phyloP scores from a whole-genome alignment of 2,329 filamentous ascomycete species.

The Pseudonectria buxi region DNA sequence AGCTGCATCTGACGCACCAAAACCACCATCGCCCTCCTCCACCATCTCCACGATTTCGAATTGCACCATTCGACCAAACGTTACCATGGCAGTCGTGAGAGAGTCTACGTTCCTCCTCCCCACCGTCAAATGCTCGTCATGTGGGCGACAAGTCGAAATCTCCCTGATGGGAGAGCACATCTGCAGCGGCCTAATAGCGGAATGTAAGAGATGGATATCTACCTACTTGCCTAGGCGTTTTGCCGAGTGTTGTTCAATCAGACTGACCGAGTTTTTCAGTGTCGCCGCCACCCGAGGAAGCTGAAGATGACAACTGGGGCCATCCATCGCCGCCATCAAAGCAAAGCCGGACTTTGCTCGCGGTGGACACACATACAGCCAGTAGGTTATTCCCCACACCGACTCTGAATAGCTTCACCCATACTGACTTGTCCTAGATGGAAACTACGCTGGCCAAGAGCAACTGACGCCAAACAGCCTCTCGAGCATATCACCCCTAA shows the following conservation, averaged over 20 bases:
- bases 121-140: slow-evolving; percentile 82
- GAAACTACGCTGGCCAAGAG: slow-evolving; percentile 45
- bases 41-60: slow-evolving; percentile 2
- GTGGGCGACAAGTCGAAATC: slow-evolving; percentile 71
- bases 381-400: slow-evolving; percentile 35
- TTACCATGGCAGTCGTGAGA: slow-evolving; percentile 45
- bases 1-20: background rate
- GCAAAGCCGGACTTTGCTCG: slow-evolving; percentile 36
- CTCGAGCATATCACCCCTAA: slow-evolving; percentile 53
- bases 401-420: background rate
- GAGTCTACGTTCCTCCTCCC: slow-evolving; percentile 64
- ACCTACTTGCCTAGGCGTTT: slow-evolving; percentile 1
- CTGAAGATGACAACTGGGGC: slow-evolving; percentile 23
- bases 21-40: slow-evolving; percentile 1
- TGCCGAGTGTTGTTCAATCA: slow-evolving; percentile 1
- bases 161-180: slow-evolving; percentile 80
- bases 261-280: slow-evolving; percentile 17
- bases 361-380: slow-evolving; percentile 45
- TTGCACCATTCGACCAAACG: background rate
- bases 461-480: slow-evolving; percentile 59
- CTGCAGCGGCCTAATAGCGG: slow-evolving; percentile 49
- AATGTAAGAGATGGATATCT: slow-evolving; percentile 31
- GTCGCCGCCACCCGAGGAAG: slow-evolving; percentile 31
- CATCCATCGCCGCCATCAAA: slow-evolving; percentile 27
- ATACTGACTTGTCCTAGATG: slow-evolving; percentile 34